These are phyloP conservation scores for Stygiomarasmius scandens DNA, from an alignment of 1,284 basidiomycete genomes.

Conservation along the genomic window DNA sequence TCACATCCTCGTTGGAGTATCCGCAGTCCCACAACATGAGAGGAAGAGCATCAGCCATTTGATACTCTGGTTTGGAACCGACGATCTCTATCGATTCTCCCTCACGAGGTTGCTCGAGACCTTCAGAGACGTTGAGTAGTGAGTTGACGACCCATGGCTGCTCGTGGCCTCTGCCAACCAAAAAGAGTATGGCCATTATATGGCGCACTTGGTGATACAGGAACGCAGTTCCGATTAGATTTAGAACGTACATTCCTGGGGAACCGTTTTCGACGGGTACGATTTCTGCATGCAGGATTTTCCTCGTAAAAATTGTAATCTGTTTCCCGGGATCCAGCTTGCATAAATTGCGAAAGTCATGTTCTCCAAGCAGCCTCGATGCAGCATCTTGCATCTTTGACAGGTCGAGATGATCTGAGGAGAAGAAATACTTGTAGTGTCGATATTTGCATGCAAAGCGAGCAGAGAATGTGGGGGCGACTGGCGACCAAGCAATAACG, in stretches of 20 bases:
- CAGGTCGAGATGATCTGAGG: constrained; percentile 66
- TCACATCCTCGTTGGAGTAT: constrained; percentile 67
- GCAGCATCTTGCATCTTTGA: constrained; percentile 81
- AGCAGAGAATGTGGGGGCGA: constrained; percentile 81
- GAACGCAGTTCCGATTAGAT: constrained; percentile 89
- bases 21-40: constrained; percentile 93
- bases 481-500: constrained; percentile 94
- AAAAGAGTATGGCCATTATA: constrained; percentile 91
- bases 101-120: constrained; percentile 33
- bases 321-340: constrained; percentile 96
- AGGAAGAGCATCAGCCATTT: constrained; percentile 91
- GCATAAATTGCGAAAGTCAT: constrained; percentile 97
- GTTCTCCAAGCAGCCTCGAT: constrained; percentile 76
- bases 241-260: constrained; percentile 69
- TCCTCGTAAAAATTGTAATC: constrained; percentile 76
- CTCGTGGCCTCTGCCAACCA: constrained; percentile 87
- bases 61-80: constrained; percentile 83
- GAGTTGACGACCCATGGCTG: constrained; percentile 69
- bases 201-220: constrained; percentile 98
- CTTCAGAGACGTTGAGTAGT: constrained; percentile 68
- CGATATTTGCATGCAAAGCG: constrained; percentile 86
- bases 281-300: constrained; percentile 70
- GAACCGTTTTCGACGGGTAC: constrained; percentile 36
- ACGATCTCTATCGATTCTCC: constrained; percentile 52
- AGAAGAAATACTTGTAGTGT: constrained; percentile 99